Evolutionary conservation across 2,329 filamentous ascomycete species (phyloP), one percentile per base, ranked within the genome.

Genomic region (Alternaria alternata): DNA sequence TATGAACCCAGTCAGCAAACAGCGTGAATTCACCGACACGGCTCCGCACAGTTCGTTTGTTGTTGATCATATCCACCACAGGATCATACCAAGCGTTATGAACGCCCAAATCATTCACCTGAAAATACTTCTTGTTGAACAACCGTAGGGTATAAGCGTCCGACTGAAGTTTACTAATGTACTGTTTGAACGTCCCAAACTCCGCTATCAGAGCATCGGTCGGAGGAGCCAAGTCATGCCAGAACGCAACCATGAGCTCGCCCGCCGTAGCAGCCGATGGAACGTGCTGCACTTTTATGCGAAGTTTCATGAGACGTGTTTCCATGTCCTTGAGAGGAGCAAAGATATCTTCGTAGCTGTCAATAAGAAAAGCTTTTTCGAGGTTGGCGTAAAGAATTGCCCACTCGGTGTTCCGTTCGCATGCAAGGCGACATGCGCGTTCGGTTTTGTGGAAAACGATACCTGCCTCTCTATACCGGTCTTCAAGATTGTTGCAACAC

Each of bases 1-100:
- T 44, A 4, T n/a, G 52, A 2, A 63, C 46, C 62, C 62, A 65
- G 5, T 39, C 48, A 5, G 43, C 28, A 20, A 54, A 60, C 39
- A 52, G n/a, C 2, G 22, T 14, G 41, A 39, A 65, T 28, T 63
- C 62, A 12, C 49, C 39, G 8, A n/a, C 9, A n/a, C 20, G 20
- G 16, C 32, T 24, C 46, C 46, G 46, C 1, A 49, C 46, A 24
- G 46, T 49, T 2, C 46, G 32, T 14, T 5, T 7, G 20, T 36
- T 34, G 5, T 38, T 49, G 1, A 11, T 3, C 18, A 49, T 1
- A 38, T 38, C 32, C 14, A 24, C 14, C 14, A 49, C 46, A 1
- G 32, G 32, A 0, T 38, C 32, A 18, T 49, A 49, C 46, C 32
- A 49, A n/a, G 32, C 32, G 9, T 7, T 26, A 26, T 14, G 46